Base-by-base conservation (phyloP, 257 asterid genomes). In the Nicotiana knightiana region DNA sequence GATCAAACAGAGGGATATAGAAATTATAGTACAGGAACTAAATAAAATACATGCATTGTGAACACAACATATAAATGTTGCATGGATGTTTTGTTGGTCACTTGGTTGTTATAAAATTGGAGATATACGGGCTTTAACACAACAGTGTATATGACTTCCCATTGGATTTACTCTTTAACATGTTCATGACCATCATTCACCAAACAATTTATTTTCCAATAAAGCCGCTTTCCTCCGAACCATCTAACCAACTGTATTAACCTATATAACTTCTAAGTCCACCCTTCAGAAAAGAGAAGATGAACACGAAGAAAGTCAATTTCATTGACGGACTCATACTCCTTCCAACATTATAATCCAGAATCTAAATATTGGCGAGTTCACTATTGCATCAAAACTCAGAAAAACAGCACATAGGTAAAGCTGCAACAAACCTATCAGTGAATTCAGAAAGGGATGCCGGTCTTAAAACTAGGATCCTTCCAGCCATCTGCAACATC, bases 401-500 rank as follows among this genome's bases (percentile, higher is more conserved):
- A 86, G 70, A 86, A 28, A 48, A 82, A 76, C 58, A 57, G 76
- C 53, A 76, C 33, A 67, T 48, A 76, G 58, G 53, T 79, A 68
- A 48, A 67, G 81, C 81, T 75, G 81, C 66, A 76, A 79, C 83
- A 21, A 68, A 93, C 97, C 96, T 91, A 37, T 91, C 94, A 39
- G 97, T 86, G 82, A 93, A 91, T 86, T 93, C 98, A 78, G 91
- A 85, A 63, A 92, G 89, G 75, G 97, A 89, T 66, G 93, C 80
- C 24, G 98, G 98, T 77, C 86, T 93, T 89, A 91, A 83, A 82
- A 93, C 97, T 80, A 93, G 83, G 84, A 93, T 88, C 87, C 97
- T 87, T 80, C 98, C 98, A 73, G 98, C 96, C 98, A 93, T 92
- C 98, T 93, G 93, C 77, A 84, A 87, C 65, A 53, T 73, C 80